A percentile compares a stretch with the other conserved stretches of the same genome.
These are phyloP conservation scores for Hanseniaspora thailandica DNA, from an alignment of 805 yeast genomes.

Conservation along the genomic window DNA sequence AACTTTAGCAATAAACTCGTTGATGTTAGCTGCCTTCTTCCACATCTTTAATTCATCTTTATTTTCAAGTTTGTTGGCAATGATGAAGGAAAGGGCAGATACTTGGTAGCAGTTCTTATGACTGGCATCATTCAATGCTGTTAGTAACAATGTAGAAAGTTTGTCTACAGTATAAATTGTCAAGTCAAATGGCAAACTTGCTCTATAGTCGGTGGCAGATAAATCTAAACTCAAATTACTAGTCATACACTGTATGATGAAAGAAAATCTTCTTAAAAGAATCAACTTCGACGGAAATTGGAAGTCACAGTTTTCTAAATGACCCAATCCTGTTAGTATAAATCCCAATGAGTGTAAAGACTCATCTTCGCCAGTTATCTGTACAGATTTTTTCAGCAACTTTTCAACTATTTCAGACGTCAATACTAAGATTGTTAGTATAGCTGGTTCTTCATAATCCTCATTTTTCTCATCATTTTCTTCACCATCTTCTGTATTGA, in stretches of 20 bases:
- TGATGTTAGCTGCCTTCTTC: slow-evolving; percentile 16
- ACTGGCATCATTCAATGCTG: slow-evolving; percentile 15
- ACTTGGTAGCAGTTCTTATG: not conserved
- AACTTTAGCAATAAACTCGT: slow-evolving; percentile 16
- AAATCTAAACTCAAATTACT: not conserved
- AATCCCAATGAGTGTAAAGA: not conserved
- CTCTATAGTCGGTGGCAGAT: not conserved
- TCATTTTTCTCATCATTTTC: slow-evolving; percentile 19
- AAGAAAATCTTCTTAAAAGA: slow-evolving; percentile 24
- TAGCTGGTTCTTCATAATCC: slow-evolving; percentile 20
- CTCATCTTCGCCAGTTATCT: not conserved
- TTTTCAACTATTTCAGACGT: slow-evolving; percentile 19
- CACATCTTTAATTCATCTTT: slow-evolving; percentile 17
- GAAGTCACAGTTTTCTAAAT: slow-evolving; percentile 4
- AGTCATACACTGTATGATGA: slow-evolving; percentile 4
- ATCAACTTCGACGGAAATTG: slow-evolving; percentile 21
- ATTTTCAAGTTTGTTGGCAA: slow-evolving; percentile 6
- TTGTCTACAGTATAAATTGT: slow-evolving; percentile 19
- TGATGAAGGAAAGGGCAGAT: not conserved
- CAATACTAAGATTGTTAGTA: slow-evolving; percentile 15
- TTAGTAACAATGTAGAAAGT: slow-evolving; percentile 21
- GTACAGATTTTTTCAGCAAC: not conserved
- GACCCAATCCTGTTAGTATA: not conserved
- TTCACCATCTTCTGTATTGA: slow-evolving; percentile 15
- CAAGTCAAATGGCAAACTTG: not conserved